Percentiles rank a stretch among this genome's conserved stretches.
These are phyloP conservation scores for Penicillium riverlandense DNA, from an alignment of 495 filamentous ascomycete species.

Conservation along the genomic window DNA sequence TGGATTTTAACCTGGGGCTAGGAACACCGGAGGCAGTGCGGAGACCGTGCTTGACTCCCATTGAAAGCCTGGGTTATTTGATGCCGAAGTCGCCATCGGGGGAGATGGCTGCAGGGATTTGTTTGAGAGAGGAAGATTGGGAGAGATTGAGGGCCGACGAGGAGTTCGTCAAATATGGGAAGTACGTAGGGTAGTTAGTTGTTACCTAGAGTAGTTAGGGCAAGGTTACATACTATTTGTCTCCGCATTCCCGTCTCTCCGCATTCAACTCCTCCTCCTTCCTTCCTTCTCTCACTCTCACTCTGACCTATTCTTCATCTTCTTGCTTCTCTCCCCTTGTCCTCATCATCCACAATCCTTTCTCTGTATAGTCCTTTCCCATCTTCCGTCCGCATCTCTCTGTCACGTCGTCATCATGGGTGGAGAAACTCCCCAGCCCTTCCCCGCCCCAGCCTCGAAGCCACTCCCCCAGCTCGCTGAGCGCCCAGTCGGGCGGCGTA, in stretches of 20 bases:
- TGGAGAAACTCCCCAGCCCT: slow-evolving; percentile 33
- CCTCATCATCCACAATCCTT: too few species aligned
- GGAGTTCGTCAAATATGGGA: slow-evolving; percentile 27
- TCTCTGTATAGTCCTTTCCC: too few species aligned
- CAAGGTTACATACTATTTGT: too few species aligned
- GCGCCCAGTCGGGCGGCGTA: slow-evolving; percentile 72
- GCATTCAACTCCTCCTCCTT: too few species aligned
- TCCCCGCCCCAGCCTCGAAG: slow-evolving; percentile 29
- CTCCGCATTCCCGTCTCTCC: too few species aligned
- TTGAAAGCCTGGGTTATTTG: slow-evolving; percentile 43
- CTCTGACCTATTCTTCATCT: too few species aligned
- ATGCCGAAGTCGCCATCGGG: slow-evolving; percentile 33
- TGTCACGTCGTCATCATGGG: slow-evolving; percentile 26
- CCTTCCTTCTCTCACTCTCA: too few species aligned
- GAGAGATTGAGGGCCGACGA: slow-evolving; percentile 25
- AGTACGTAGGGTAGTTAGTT: slow-evolving; percentile 21
- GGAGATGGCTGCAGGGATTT: slow-evolving; percentile 33
- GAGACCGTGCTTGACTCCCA: slow-evolving; percentile 38
- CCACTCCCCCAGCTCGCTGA: slow-evolving; percentile 51
- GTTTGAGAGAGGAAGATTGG: slow-evolving; percentile 41
- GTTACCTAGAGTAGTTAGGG: too few species aligned
- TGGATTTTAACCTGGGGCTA: slow-evolving; percentile 43
- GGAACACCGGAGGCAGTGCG: slow-evolving; percentile 43
- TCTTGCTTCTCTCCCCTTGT: too few species aligned
- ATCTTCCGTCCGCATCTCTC: too few species aligned